A percentile compares a stretch with the other conserved stretches of the same genome.
Evolutionary conservation across 2,329 filamentous ascomycete genomes (phyloP).

Genomic region (Talaromyces atroroseus): DNA sequence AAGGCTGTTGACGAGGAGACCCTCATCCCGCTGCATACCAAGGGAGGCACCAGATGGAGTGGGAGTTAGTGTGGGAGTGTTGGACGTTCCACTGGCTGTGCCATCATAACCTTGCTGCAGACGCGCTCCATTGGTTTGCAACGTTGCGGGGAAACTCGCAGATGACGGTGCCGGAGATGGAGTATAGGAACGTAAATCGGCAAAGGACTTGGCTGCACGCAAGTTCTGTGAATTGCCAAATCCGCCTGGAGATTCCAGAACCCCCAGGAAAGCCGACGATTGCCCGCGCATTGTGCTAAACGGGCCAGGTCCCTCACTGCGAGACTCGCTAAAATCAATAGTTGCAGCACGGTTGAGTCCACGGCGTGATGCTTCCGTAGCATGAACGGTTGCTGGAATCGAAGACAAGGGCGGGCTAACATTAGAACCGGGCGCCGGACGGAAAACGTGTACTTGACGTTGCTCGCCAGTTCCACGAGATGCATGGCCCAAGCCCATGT

Average conservation of each 20-base stretch:
- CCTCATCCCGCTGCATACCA: slow-evolving; percentile 51
- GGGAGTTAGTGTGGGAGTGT: slow-evolving; percentile 62
- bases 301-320: slow-evolving; percentile 64
- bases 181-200: slow-evolving; percentile 89
- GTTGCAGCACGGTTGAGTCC: slow-evolving; percentile 91
- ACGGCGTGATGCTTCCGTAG: slow-evolving; percentile 71
- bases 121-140: slow-evolving; percentile 58
- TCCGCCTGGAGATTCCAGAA: slow-evolving; percentile 69
- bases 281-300: slow-evolving; percentile 70
- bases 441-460: slow-evolving; percentile 83
- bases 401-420: slow-evolving; percentile 59
- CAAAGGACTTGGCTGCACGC: slow-evolving; percentile 91
- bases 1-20: slow-evolving; percentile 59
- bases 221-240: slow-evolving; percentile 71
- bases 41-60: slow-evolving; percentile 48
- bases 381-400: slow-evolving; percentile 56
- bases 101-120: slow-evolving; percentile 56
- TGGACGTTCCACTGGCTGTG: slow-evolving; percentile 50
- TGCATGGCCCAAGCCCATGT: slow-evolving; percentile 85
- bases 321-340: slow-evolving; percentile 84
- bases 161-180: slow-evolving; percentile 88
- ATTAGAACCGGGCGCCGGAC: slow-evolving; percentile 47
- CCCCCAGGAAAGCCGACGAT: slow-evolving; percentile 74
- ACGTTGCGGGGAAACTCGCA: slow-evolving; percentile 72
- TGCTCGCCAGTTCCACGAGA: slow-evolving; percentile 85